phyloP scores from a whole-genome alignment of 768 basidiomycete species.

The Infundibulicybe gibba region DNA sequence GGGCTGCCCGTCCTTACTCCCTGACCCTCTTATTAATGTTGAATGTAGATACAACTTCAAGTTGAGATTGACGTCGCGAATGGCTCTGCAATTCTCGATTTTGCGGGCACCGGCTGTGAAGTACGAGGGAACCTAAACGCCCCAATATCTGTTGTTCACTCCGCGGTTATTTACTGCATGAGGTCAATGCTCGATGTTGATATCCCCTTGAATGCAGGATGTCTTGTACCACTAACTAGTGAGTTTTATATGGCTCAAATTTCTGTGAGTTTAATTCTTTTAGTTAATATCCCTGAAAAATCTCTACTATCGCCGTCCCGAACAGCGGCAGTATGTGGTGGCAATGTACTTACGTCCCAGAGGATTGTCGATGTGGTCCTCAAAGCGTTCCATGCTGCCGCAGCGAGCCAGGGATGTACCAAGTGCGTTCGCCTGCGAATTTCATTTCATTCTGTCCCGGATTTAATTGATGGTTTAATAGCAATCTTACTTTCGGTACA shows the following conservation, averaged over 20 bases:
- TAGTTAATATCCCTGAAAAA: slow-evolving; percentile 78
- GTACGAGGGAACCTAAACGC: slow-evolving; percentile 83
- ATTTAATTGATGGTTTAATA: slow-evolving; percentile 17
- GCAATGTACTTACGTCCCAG: slow-evolving; percentile 89
- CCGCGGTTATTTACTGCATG: slow-evolving; percentile 88
- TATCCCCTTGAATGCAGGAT: slow-evolving; percentile 93
- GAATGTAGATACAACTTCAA: slow-evolving; percentile 59
- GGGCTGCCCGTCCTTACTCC: slow-evolving; percentile 12
- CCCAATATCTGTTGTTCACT: slow-evolving; percentile 83
- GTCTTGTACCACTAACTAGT: slow-evolving; percentile 84
- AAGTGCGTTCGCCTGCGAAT: slow-evolving; percentile 48
- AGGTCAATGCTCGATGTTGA: slow-evolving; percentile 81
- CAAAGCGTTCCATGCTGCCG: slow-evolving; percentile 87
- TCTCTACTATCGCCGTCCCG: slow-evolving; percentile 78
- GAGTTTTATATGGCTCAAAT: slow-evolving; percentile 12
- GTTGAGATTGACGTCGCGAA: slow-evolving; percentile 73
- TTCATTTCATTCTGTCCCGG: slow-evolving; percentile 7
- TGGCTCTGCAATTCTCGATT: slow-evolving; percentile 84
- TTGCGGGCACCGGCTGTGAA: slow-evolving; percentile 79
- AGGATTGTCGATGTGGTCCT: slow-evolving; percentile 94
- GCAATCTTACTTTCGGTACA: slow-evolving; percentile 86
- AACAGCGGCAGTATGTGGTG: slow-evolving; percentile 89
- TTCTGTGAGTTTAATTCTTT: background rate
- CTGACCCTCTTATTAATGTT: background rate
- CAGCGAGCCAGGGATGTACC: slow-evolving; percentile 91